Percentiles rank a stretch among this genome's conserved stretches.
Conservation (phyloP, 306 rosid species). For the Parietaria judaica region DNA sequence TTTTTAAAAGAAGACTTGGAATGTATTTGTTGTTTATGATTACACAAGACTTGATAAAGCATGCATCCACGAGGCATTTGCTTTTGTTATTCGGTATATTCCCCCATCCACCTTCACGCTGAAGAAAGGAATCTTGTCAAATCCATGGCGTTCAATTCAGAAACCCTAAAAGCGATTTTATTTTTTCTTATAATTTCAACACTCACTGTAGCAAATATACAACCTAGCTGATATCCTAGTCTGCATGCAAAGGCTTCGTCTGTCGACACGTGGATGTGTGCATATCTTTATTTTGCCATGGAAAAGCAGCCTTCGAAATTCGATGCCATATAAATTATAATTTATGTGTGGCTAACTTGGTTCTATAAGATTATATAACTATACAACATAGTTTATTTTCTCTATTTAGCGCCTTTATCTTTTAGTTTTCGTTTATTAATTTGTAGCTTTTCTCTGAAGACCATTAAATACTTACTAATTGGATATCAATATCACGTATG, state of each 20-base stretch:
- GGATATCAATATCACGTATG: no score
- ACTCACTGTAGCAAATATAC: not conserved
- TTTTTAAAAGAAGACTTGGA: no score
- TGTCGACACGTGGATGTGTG: slow-evolving; percentile 18
- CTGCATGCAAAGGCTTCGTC: slow-evolving; percentile 17
- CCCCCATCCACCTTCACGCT: slow-evolving; percentile 13
- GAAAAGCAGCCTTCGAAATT: slow-evolving; percentile 21
- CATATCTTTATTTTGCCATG: slow-evolving; percentile 1
- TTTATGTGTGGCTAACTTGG: no score
- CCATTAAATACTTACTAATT: no score
- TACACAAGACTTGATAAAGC: not conserved
- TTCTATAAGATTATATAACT: no score
- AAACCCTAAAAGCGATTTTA: slow-evolving; percentile 12
- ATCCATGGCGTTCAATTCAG: slow-evolving; percentile 15
- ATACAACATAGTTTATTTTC: no score
- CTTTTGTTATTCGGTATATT: not conserved
- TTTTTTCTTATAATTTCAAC: not conserved
- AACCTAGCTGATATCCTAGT: not conserved
- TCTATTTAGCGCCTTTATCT: no score
- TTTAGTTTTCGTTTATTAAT: no score
- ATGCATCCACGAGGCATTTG: slow-evolving; percentile 5
- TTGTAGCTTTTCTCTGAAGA: no score
- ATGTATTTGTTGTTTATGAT: not conserved
- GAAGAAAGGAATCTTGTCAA: slow-evolving; percentile 36
- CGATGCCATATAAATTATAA: not conserved